Evolutionary conservation across 2,329 filamentous ascomycete species (phyloP), one percentile per base, ranked within the genome.

Genomic region (Lachnellula occidentalis): DNA sequence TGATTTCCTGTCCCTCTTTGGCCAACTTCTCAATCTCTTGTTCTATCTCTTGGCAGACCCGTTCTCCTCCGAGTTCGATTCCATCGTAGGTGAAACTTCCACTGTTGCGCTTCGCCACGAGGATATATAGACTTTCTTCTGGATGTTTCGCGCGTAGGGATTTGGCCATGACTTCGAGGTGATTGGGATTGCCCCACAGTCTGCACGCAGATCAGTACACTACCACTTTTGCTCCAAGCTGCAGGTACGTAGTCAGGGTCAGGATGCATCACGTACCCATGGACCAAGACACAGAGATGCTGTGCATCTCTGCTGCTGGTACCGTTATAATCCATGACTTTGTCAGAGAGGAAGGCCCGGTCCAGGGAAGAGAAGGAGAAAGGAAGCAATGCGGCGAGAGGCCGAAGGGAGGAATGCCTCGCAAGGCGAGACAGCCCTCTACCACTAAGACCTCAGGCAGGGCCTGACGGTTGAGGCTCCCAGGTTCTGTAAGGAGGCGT

Each of bases 131-230:
- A 60, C 79, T 72, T 56, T 88, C 84, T 59, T 79, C 75, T 1
- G 82, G 69, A 66, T 87, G 77, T 56, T 79, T 74, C 24, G 78
- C 77, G 58, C 84, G 81, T 7, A 94, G 73, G 8, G 79, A 76
- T 58, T 83, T 82, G 55, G 85, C 85, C 56, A 92, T 76, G 53
- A 81, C 83, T 57, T 76, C 76, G 71, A 92, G 80, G 70, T 94
- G 88, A 47, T 76, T 76, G 1, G 89, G 89, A 60, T 90, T 89
- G 19, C 89, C 89, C 89, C 89, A 92, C 61, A 92, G 77, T 73
- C 89, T 75, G 56, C 36, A 47, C 27, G 17, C 6, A 17, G 22
- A 45, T 45, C 31, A 60, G 46, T 47, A 58, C 31, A 31, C n/a
- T n/a, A n/a, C n/a, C n/a, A n/a, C 27, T 31, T 31, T 31, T 31